A percentile compares a stretch with the other conserved stretches of the same genome.
These are phyloP conservation scores for Cyclocybe aegerita DNA, from an alignment of 768 basidiomycete species.

Conservation along the genomic window DNA sequence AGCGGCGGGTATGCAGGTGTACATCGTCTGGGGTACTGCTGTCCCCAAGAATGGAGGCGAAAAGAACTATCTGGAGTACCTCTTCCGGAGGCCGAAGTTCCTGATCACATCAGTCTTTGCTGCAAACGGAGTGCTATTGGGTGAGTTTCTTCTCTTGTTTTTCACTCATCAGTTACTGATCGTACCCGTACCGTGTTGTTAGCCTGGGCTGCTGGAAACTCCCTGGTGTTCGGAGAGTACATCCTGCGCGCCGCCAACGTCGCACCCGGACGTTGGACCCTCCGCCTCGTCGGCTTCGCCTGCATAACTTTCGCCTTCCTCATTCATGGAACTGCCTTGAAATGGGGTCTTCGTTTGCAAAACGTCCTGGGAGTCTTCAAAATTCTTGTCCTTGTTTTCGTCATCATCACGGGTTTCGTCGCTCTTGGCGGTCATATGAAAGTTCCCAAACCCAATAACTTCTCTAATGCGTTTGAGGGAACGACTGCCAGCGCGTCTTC, in stretches of 20 bases:
- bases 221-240: conserved; percentile 62
- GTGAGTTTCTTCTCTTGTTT: conserved; percentile 20
- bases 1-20: conserved; percentile 38
- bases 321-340: conserved; percentile 43
- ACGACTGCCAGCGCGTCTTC: conserved; percentile 46
- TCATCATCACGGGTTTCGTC: conserved; percentile 50
- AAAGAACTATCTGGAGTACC: conserved; percentile 68
- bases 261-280: conserved; percentile 27
- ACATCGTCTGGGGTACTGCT: conserved; percentile 43
- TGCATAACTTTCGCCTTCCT: conserved; percentile 36
- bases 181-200: neutral
- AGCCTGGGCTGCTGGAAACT: conserved; percentile 44
- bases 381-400: conserved; percentile 43
- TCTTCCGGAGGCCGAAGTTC: conserved; percentile 55
- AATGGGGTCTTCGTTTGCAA: conserved; percentile 59
- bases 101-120: conserved; percentile 58
- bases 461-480: conserved; percentile 38
- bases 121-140: conserved; percentile 48
- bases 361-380: conserved; percentile 64
- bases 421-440: conserved; percentile 35
- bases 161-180: neutral
- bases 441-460: conserved; percentile 32
- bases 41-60: conserved; percentile 69
- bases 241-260: conserved; percentile 32
- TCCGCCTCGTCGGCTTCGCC: conserved; percentile 34